Evolutionary conservation across 2,329 filamentous ascomycete species (phyloP), one percentile per base, ranked within the genome.

Genomic region (Chalaropsis ovoidea): DNA sequence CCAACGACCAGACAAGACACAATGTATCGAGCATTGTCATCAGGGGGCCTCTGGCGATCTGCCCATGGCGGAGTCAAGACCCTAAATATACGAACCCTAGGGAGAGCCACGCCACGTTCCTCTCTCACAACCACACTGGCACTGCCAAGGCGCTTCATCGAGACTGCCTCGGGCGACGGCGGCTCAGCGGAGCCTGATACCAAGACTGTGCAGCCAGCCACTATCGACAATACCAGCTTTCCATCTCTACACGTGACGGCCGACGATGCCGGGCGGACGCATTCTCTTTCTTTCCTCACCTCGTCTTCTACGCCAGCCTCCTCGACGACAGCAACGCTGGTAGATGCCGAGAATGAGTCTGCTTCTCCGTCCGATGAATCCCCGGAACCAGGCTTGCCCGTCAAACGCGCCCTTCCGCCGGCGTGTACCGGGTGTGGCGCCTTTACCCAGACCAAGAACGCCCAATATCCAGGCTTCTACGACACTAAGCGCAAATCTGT

Each of bases 391-490:
- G 11, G 8, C 22, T 27, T 56, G 24, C 17, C 52, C 27, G 15
- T 66, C 8, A 66, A 61, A n/a, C 65, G 68, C 35, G 65, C 65
- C 60, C 75, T 87, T 1, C 85, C 86, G 0, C 70, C 78, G 11
- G 82, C 81, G 69, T 88, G 86, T 70, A 78, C 79, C 13, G 86
- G 86, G 43, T 88, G 86, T 71, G 86, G 86, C 56, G 85, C 85
- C 15, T 78, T 86, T 69, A 78, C 83, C 58, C 86, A 88, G 72
- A 83, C 79, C 0, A 72, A 72, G 0, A 73, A 81, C 19, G 73
- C 80, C 0, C 73, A 79, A 35, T 75, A 80, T 67, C 76, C 86
- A 5, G 83, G 83, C 3, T 86, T 81, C 72, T 87, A 80, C 71
- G 77, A 81, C 67, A 65, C 81, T 35, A 73, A 72, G 43, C 80